Percentiles rank a stretch among this genome's conserved stretches.
phyloP scores from a whole-genome alignment of 2,329 filamentous ascomycete species.

The Bipolaris gigantea region DNA sequence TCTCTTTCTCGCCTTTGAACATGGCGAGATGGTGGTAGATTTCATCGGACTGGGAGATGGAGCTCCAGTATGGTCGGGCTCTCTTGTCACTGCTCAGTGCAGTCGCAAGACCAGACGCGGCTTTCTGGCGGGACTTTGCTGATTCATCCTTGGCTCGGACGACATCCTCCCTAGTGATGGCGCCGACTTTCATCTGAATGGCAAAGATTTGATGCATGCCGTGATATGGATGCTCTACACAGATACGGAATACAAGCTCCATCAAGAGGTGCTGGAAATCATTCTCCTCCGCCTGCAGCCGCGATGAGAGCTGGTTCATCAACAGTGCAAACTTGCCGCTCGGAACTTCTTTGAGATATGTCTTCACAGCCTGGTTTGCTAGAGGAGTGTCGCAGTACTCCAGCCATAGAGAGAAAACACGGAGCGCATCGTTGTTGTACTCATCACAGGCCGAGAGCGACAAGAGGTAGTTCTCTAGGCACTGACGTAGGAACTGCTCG shows the following conservation, averaged over 20 bases:
- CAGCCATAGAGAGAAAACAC: constrained; percentile 93
- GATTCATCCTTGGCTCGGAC: constrained; percentile 71
- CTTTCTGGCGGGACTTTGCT: constrained; percentile 71
- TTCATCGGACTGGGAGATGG: constrained; percentile 74
- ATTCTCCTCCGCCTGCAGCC: constrained; percentile 70
- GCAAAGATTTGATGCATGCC: constrained; percentile 97
- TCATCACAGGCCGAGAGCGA: constrained; percentile 83
- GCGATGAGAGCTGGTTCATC: constrained; percentile 96
- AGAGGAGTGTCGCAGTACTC: constrained; percentile 76
- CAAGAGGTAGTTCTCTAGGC: constrained; percentile 89
- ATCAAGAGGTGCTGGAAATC: constrained; percentile 77
- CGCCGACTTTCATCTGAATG: constrained; percentile 53
- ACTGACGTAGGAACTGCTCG: constrained; percentile 81
- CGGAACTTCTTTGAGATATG: constrained; percentile 72
- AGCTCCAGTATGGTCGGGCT: constrained; percentile 64
- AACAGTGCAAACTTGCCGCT: constrained; percentile 89
- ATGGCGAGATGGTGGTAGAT: constrained; percentile 65
- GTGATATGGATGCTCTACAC: constrained; percentile 90
- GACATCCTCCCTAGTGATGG: constrained; percentile 52
- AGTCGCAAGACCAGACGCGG: constrained; percentile 69
- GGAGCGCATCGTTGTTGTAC: constrained; percentile 84
- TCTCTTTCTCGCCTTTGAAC: constrained; percentile 64
- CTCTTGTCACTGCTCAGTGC: constrained; percentile 58
- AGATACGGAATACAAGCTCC: constrained; percentile 77
- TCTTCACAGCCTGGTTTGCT: constrained; percentile 76